phyloP scores from a whole-genome alignment of 139 green algal genomes.

The Chlamydomonas sphaeroides region DNA sequence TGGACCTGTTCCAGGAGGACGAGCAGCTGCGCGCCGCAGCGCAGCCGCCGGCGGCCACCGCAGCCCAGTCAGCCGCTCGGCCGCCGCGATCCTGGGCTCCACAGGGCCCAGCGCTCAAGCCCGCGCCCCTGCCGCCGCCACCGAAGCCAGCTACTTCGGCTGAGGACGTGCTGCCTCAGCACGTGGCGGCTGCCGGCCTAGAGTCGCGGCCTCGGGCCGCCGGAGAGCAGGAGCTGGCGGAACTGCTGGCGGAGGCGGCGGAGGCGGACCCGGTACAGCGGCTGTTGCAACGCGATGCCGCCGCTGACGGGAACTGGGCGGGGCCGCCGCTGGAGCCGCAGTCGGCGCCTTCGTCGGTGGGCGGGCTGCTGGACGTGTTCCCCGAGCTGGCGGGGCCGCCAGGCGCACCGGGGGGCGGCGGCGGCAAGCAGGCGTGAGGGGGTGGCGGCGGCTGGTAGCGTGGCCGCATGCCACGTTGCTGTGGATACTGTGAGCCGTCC shows the following conservation, averaged over 20 bases:
- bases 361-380: conserved; percentile 11
- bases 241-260: background rate
- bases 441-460: too few relatives aligned
- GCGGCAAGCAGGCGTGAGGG: too few relatives aligned
- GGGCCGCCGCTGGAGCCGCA: background rate
- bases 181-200: background rate
- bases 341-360: background rate
- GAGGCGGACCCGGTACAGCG: background rate
- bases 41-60: background rate
- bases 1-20: background rate
- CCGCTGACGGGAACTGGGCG: too few relatives aligned
- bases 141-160: too few relatives aligned
- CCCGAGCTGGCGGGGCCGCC: background rate
- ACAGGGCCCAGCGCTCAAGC: too few relatives aligned
- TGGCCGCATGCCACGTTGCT: too few relatives aligned
- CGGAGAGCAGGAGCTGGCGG: background rate
- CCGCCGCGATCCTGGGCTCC: too few relatives aligned
- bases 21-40: background rate
- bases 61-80: background rate
- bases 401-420: too few relatives aligned
- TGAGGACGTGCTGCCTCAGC: background rate
- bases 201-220: too few relatives aligned
- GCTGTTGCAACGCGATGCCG: too few relatives aligned
- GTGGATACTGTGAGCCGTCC: too few relatives aligned
- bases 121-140: too few relatives aligned